phyloP scores from a whole-genome alignment of 1,139 yeast genomes.

The Pichia terricola region DNA sequence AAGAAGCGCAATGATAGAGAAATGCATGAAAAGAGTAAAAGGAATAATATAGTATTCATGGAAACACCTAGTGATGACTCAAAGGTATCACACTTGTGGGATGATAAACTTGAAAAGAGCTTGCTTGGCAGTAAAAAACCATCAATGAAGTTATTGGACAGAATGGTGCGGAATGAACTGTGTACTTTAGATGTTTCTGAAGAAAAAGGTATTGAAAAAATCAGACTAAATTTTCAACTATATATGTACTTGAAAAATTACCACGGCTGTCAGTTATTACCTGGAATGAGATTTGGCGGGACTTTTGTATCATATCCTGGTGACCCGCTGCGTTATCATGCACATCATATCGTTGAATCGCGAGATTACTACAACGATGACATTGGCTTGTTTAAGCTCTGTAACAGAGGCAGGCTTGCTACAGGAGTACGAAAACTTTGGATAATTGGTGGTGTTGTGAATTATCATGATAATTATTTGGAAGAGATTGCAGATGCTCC shows the following conservation, averaged over 20 bases:
- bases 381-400: constrained; percentile 45
- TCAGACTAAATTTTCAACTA: constrained; percentile 20
- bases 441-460: constrained; percentile 35
- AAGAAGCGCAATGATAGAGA: constrained; percentile 3
- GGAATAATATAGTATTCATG: constrained; percentile 14
- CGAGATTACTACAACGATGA: constrained; percentile 38
- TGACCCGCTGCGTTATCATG: constrained; percentile 83
- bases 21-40: constrained; percentile 6
- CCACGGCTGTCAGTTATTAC: constrained; percentile 49
- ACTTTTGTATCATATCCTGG: constrained; percentile 88
- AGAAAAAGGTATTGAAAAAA: constrained; percentile 11
- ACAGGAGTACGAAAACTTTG: constrained; percentile 87
- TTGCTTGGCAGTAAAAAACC: neutral
- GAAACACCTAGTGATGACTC: constrained; percentile 9
- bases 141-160: neutral
- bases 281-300: constrained; percentile 90
- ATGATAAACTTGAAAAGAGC: neutral
- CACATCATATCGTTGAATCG: constrained; percentile 68
- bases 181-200: neutral
- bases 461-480: neutral
- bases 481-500: neutral
- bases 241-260: constrained; percentile 34
- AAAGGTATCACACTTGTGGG: constrained; percentile 1
- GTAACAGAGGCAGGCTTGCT: constrained; percentile 82
- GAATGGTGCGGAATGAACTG: constrained; percentile 2